Conservation (phyloP, 2,329 filamentous ascomycete species). For the Colletotrichum lupini region DNA sequence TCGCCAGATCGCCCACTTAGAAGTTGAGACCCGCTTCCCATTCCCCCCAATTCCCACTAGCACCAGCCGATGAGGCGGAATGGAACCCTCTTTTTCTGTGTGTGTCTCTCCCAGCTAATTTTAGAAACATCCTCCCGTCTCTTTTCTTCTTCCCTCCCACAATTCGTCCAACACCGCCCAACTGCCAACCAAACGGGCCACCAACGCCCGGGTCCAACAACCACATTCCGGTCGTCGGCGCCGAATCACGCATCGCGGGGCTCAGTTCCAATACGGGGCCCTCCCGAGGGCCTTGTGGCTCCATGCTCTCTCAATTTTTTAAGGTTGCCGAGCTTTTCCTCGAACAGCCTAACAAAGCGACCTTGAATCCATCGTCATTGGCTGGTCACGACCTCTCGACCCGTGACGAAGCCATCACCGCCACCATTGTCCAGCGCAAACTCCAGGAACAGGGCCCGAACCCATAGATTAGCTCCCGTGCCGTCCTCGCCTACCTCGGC, state of each 20-base stretch:
- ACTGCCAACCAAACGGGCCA: background rate
- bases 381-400: background rate
- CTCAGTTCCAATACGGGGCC: slow-evolving; percentile 15
- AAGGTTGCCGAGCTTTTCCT: slow-evolving; percentile 11
- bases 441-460: background rate
- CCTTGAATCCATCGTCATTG: background rate
- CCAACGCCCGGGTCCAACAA: background rate
- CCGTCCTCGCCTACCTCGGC: background rate
- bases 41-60: slow-evolving; percentile 5
- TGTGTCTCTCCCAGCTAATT: slow-evolving; percentile 8
- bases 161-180: background rate
- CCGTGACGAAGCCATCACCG: slow-evolving; percentile 18
- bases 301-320: background rate
- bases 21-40: background rate
- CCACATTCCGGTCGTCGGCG: slow-evolving; percentile 8
- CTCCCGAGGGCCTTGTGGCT: background rate
- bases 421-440: slow-evolving; percentile 25
- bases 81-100: background rate
- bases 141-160: background rate
- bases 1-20: slow-evolving; percentile 30
- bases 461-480: slow-evolving; percentile 8
- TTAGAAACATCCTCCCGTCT: slow-evolving; percentile 16
- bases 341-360: background rate
- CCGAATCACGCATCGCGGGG: slow-evolving; percentile 8
- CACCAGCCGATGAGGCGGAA: background rate